Base-by-base conservation (phyloP, 495 filamentous ascomycete genomes). In the Pseudoneurospora amorphoporcata region DNA sequence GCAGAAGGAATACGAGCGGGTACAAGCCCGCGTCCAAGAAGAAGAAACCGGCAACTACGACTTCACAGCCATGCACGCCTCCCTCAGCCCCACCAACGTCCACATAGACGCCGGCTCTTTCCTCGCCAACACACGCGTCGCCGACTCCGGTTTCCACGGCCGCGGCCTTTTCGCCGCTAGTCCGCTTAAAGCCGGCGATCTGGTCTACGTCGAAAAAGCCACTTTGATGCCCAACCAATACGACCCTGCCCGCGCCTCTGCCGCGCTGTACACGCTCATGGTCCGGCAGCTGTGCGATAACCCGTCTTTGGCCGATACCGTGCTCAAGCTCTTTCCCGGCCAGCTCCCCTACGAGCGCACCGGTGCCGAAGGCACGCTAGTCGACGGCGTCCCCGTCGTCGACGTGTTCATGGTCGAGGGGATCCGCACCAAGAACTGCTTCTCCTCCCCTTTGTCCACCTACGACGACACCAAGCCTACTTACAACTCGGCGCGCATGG, bases 181-280 rank as follows among this genome's bases (percentile, higher is more conserved):
- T 12, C 83, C 80, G 29, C 77, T 90, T 37, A 75, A 81, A 47
- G 80, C 82, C 1, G 88, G 87, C 7, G 86, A 88, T 3, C 71
- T 89, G 8, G 76, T 89, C 0, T 77, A 88, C 19, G 85, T 81
- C 39, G 86, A 89, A 75, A 90, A 89, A 72, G 85, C 87, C 0
- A 85, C 88, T 68, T 75, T 77, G 17, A 78, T 80, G 71, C 79
- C 80, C 4, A 77, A 78, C 73, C 77, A 82, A 75, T 74, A 75
- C 70, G 68, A 74, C 78, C 70, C 74, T 78, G 17, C 80, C 29
- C 81, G 81, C 3, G 77, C 82, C 10, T 81, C 83, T 17, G 81
- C 77, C 6, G 79, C 83, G 61, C 80, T 88, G 29, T 81, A 84
- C 72, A 73, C 75, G 8, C 58, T 81, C 14, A 77, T 85, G 39